Base-by-base conservation (phyloP, 2,329 filamentous ascomycete species). In the Passalora sequoiae region DNA sequence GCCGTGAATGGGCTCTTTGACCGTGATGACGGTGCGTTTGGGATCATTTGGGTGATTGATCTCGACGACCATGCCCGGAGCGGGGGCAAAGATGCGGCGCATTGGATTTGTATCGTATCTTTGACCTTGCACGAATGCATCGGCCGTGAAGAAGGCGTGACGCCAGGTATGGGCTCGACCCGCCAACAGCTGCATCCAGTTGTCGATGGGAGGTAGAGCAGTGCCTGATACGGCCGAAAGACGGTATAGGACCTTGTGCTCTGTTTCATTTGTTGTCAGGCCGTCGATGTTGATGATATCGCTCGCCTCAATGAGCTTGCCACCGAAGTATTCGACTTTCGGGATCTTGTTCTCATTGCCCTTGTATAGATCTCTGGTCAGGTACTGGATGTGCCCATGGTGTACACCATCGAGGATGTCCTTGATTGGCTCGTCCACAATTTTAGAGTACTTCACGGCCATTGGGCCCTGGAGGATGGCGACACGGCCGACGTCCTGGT, bases 81-180 rank as follows among this genome's bases (percentile, higher is more conserved):
- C 79, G 10, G 92, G 92, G 8, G 86, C 83, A 54, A 97, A 91
- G 47, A 98, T 89, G 44, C 91, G 83, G 64, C 83, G 85, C 71
- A 96, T 85, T 0, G 92, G 94, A 69, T 98, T 98, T 45, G 88
- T 94, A 72, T 97, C 88, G 73, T 95, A 97, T 62, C 94, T 89
- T 66, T 95, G 85, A 12, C 89, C 92, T 67, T 98, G 92, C 4
- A 96, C 86, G 53, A 96, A 83, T 20, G 96, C 85, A 55, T 98
- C 91, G 0, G 89, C 85, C 47, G 88, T 87, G 68, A 98, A 91
- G 47, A 98, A 80, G 20, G 92, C 92, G 62, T 96, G 88, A 46
- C 91, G 81, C 92, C 92, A 98, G 38, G 86, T 96, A 61, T 89
- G 86, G 47, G 77, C 81, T 37, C 81, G 78, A 13, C 92, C 92